These are phyloP conservation scores for Heracleum sosnowskyi DNA, from an alignment of 129 eudicot genomes.

Conservation along the genomic window DNA sequence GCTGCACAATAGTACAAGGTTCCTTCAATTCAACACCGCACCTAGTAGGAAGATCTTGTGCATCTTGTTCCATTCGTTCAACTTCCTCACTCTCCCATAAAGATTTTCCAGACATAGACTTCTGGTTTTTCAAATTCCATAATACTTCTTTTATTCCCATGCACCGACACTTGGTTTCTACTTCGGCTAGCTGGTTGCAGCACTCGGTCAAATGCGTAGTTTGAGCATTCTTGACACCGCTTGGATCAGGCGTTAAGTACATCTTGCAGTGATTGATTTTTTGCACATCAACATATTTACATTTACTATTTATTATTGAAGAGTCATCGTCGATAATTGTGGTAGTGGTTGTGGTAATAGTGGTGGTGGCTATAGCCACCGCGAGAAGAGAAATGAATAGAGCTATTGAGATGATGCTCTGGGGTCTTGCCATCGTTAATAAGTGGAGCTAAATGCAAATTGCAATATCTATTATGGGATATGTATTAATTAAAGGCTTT, in stretches of 20 bases:
- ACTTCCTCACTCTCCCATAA: not conserved
- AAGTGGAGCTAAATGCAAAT: not conserved
- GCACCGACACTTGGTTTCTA: not conserved
- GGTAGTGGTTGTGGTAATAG: not conserved
- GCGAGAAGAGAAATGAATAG: not conserved
- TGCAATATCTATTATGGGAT: not conserved
- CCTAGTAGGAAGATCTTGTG: not conserved
- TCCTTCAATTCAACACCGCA: not conserved
- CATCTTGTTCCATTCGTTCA: not conserved
- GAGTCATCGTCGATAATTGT: not conserved
- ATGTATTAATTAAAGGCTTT: not conserved
- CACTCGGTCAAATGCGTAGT: not conserved
- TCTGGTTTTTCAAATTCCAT: not conserved
- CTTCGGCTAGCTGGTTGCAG: not conserved
- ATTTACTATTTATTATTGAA: not conserved
- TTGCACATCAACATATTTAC: not conserved
- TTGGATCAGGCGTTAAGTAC: not conserved
- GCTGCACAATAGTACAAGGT: not conserved
- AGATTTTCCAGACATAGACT: not conserved
- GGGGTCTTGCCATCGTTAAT: not conserved
- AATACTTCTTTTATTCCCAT: conserved; percentile 3
- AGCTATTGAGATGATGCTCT: not conserved
- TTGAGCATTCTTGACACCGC: not conserved
- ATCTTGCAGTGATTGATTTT: not conserved
- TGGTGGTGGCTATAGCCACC: not conserved